Conservation (phyloP, 208 protist species). For the Acanthamoeba royreba region DNA sequence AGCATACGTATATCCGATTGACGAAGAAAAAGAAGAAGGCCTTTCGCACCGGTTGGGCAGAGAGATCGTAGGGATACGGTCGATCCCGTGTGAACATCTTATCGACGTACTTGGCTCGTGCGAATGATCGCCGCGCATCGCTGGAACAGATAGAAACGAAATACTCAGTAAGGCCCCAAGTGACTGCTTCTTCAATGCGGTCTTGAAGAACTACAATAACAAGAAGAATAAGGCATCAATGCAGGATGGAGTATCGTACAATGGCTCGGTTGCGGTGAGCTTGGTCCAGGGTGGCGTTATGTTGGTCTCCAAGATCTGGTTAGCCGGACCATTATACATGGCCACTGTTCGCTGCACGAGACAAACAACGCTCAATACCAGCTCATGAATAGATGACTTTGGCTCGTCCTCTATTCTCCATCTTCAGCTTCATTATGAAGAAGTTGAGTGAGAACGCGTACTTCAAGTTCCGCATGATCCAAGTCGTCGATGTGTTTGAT, state of each 20-base stretch:
- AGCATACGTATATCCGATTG: background rate
- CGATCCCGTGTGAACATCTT: background rate
- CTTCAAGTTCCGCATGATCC: background rate
- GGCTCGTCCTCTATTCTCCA: too few species aligned
- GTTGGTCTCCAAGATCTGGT: background rate
- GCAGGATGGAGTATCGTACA: background rate
- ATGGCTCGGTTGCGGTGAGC: background rate
- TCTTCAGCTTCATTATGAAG: too few species aligned
- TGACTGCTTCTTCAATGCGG: too few species aligned
- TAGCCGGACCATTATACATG: background rate
- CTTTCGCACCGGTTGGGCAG: background rate
- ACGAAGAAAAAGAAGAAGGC: too few species aligned
- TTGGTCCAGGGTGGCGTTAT: background rate
- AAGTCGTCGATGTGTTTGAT: background rate
- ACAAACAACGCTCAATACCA: too few species aligned
- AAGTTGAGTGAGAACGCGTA: too few species aligned
- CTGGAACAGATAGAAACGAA: too few species aligned
- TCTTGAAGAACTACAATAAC: background rate
- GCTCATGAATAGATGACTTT: too few species aligned
- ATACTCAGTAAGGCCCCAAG: too few species aligned
- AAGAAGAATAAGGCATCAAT: background rate
- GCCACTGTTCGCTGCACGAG: background rate
- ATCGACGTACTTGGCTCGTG: background rate
- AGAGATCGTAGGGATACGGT: background rate
- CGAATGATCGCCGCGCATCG: background rate